Conservation (phyloP, 345 rosid genomes). For the Zanthoxylum bungeanum region DNA sequence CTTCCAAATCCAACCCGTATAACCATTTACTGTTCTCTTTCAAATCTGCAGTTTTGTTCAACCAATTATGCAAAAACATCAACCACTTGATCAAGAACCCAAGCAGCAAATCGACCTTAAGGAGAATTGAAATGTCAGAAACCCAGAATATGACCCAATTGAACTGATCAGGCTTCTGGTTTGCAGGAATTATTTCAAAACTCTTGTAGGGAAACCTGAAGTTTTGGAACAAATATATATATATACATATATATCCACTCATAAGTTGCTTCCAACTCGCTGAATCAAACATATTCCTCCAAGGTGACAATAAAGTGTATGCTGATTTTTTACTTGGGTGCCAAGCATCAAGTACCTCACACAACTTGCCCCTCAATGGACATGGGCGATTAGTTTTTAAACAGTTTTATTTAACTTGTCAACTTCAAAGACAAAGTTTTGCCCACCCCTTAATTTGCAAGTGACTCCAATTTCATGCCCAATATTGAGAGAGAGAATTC, state of each 20-base stretch:
- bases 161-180: constrained; percentile 66
- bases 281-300: constrained; percentile 83
- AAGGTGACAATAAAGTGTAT: constrained; percentile 76
- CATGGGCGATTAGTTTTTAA: too few relatives aligned
- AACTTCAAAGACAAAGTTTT: too few relatives aligned
- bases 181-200: constrained; percentile 25
- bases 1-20: constrained; percentile 84
- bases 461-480: too few relatives aligned
- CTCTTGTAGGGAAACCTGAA: constrained; percentile 77
- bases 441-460: too few relatives aligned
- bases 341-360: constrained; percentile 85
- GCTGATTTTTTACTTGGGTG: constrained; percentile 82
- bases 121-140: constrained; percentile 71
- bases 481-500: too few relatives aligned
- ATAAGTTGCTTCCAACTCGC: constrained; percentile 83
- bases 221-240: too few relatives aligned
- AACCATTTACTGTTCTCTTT: constrained; percentile 75
- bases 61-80: constrained; percentile 78
- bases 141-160: constrained; percentile 85
- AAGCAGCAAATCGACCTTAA: constrained; percentile 86
- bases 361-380: too few relatives aligned
- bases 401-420: too few relatives aligned
- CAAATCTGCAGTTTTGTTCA: constrained; percentile 59
- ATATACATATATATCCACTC: constrained; percentile 82
- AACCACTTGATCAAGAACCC: constrained; percentile 76